phyloP scores from a whole-genome alignment of 1,139 yeast species.

The Sugiyamaella neomexicana region DNA sequence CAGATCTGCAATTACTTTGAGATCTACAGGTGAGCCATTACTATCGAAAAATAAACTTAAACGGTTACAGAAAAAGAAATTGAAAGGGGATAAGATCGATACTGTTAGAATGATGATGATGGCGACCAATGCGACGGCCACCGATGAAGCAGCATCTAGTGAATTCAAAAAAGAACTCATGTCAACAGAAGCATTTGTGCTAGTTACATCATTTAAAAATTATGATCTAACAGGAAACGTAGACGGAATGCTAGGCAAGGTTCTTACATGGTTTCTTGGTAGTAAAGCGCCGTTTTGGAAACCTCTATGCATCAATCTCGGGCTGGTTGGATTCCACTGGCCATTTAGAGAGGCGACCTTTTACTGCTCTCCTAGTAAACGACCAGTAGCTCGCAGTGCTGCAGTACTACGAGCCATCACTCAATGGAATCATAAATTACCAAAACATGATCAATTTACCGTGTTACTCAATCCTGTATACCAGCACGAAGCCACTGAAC shows the following conservation, averaged over 20 bases:
- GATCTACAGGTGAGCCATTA: constrained; percentile 8
- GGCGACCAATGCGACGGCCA: constrained; percentile 27
- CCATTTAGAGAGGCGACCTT: constrained; percentile 49
- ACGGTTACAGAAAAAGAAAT: constrained; percentile 39
- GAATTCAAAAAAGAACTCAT: constrained; percentile 41
- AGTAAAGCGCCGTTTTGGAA: constrained; percentile 37
- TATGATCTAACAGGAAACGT: constrained; percentile 46
- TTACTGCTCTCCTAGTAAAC: constrained; percentile 43
- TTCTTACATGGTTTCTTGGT: constrained; percentile 40
- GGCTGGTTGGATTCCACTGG: constrained; percentile 50
- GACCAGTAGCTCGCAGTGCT: constrained; percentile 47
- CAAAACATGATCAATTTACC: constrained; percentile 38
- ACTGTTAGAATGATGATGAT: constrained; percentile 8
- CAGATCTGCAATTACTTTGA: neutral
- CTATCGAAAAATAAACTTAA: constrained; percentile 46
- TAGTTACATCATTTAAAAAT: constrained; percentile 43
- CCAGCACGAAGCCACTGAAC: constrained; percentile 41
- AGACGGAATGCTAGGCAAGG: constrained; percentile 38
- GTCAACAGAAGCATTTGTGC: constrained; percentile 47
- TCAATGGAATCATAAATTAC: constrained; percentile 41
- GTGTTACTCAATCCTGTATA: constrained; percentile 47
- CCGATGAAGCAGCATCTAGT: constrained; percentile 16
- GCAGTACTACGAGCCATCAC: constrained; percentile 46
- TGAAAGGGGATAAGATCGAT: constrained; percentile 25
- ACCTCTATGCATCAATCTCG: constrained; percentile 44